Percentiles rank a stretch among this genome's conserved stretches.
These are phyloP conservation scores for Colletotrichum lindemuthianum DNA, from an alignment of 2,329 filamentous ascomycete genomes.

Conservation along the genomic window DNA sequence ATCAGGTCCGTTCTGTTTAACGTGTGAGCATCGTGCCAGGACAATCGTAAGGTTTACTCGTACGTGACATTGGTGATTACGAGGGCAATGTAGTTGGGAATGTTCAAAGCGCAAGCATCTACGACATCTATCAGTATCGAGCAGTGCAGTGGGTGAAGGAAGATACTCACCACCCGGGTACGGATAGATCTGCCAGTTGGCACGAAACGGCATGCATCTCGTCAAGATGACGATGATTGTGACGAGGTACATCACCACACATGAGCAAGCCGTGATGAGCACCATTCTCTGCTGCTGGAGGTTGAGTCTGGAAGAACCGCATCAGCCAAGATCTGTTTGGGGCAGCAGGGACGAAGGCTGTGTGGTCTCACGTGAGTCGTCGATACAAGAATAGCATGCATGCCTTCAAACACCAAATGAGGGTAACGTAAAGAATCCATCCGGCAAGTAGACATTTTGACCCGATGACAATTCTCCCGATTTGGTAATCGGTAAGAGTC, in stretches of 20 bases:
- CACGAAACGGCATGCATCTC: slow-evolving; percentile 38
- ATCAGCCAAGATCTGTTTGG: background rate
- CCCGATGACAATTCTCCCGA: slow-evolving; percentile 36
- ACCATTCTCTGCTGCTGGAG: slow-evolving; percentile 38
- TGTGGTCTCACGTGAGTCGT: slow-evolving; percentile 17
- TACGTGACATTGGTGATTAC: slow-evolving; percentile 40
- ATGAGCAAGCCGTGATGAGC: slow-evolving; percentile 33
- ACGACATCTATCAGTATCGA: background rate
- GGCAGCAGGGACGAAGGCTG: too few species aligned
- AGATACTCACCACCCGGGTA: slow-evolving; percentile 38
- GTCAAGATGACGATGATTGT: slow-evolving; percentile 39
- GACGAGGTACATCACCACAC: slow-evolving; percentile 34
- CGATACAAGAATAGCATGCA: slow-evolving; percentile 54
- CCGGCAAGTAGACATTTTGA: slow-evolving; percentile 45
- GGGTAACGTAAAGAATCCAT: slow-evolving; percentile 52
- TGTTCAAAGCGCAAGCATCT: slow-evolving; percentile 38
- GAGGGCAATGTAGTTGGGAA: slow-evolving; percentile 38
- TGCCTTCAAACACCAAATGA: slow-evolving; percentile 55
- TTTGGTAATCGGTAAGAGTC: slow-evolving; percentile 29
- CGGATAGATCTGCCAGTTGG: slow-evolving; percentile 41
- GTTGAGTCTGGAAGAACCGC: slow-evolving; percentile 32
- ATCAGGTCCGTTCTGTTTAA: slow-evolving; percentile 38
- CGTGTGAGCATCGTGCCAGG: background rate
- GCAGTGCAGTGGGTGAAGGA: background rate
- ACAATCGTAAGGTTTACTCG: background rate